A percentile compares a stretch with the other conserved stretches of the same genome.
These are phyloP conservation scores for Clarireedia hainanense DNA, from an alignment of 2,329 filamentous ascomycete species.

Conservation along the genomic window DNA sequence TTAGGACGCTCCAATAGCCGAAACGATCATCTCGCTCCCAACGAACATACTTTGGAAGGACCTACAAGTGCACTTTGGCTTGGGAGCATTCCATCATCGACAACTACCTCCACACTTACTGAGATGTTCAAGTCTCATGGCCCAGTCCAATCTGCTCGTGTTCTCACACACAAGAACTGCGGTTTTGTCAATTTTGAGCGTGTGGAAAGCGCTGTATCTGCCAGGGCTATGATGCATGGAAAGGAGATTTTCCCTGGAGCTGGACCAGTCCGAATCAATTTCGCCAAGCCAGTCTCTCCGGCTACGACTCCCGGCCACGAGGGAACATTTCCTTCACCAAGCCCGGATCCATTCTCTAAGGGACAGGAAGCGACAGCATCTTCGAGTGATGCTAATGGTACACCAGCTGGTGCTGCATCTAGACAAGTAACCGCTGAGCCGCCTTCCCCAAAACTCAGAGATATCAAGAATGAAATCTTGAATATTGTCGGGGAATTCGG, in stretches of 20 bases:
- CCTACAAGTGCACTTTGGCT: conserved; percentile 95
- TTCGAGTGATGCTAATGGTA: conserved; percentile 30
- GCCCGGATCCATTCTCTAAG: conserved; percentile 72
- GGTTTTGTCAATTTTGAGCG: conserved; percentile 97
- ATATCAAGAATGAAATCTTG: conserved; percentile 76
- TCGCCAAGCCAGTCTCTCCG: conserved; percentile 88
- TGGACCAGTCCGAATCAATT: conserved; percentile 90
- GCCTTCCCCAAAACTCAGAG: conserved; percentile 62
- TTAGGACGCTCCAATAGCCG: conserved; percentile 58
- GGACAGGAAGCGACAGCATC: conserved; percentile 41
- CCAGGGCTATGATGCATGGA: conserved; percentile 81
- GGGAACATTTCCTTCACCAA: conserved; percentile 81
- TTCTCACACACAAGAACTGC: conserved; percentile 97
- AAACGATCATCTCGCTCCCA: conserved; percentile 60
- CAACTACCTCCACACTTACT: conserved; percentile 86
- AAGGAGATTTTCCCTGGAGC: conserved; percentile 98
- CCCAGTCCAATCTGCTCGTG: conserved; percentile 80
- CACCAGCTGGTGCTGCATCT: conserved; percentile 33
- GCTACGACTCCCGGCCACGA: conserved; percentile 85
- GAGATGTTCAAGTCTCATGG: conserved; percentile 96
- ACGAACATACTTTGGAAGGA: conserved; percentile 73
- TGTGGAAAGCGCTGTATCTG: conserved; percentile 81
- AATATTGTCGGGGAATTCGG: conserved; percentile 85
- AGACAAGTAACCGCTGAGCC: conserved; percentile 43
- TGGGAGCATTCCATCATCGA: conserved; percentile 93